These are phyloP conservation scores for Paraphaeosphaeria sporulosa DNA, from an alignment of 2,329 filamentous ascomycete genomes.

Conservation along the genomic window DNA sequence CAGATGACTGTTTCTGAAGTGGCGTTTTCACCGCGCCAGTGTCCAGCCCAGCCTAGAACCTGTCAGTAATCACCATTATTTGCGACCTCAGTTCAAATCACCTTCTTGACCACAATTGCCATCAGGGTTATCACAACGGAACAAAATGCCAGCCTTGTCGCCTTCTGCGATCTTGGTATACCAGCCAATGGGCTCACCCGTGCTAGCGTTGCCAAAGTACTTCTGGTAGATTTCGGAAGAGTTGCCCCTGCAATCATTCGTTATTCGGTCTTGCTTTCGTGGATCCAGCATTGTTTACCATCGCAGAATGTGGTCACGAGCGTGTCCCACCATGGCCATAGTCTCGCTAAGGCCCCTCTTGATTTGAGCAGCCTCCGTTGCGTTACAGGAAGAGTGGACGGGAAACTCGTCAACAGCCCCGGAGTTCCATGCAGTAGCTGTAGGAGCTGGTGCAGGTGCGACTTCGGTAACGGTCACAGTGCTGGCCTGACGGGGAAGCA, in stretches of 20 bases:
- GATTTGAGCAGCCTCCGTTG: conserved; percentile 66
- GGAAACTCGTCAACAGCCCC: conserved; percentile 53
- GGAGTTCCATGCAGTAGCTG: conserved; percentile 38
- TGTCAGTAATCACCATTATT: conserved; percentile 9
- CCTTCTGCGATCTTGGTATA: conserved; percentile 67
- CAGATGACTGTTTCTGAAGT: conserved; percentile 75
- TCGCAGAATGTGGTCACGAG: conserved; percentile 67
- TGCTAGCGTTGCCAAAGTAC: conserved; percentile 70
- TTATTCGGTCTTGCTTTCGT: too few species aligned
- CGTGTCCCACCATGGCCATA: conserved; percentile 65
- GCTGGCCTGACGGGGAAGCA: conserved; percentile 26
- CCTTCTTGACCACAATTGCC: conserved; percentile 62
- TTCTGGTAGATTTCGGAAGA: conserved; percentile 67
- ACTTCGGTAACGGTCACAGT: conserved; percentile 34
- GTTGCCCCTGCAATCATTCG: conserved; percentile 50
- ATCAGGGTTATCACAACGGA: conserved; percentile 74
- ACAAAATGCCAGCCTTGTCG: conserved; percentile 65
- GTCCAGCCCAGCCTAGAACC: conserved; percentile 67
- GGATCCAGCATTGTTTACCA: conserved; percentile 30
- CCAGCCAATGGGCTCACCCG: conserved; percentile 67
- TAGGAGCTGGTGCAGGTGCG: conserved; percentile 24
- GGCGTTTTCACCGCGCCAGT: conserved; percentile 72
- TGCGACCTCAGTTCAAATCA: conserved; percentile 15
- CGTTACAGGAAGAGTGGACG: conserved; percentile 73
- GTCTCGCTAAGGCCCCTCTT: conserved; percentile 65